phyloP scores from a whole-genome alignment of 23 red algal genomes.

The Gracilariopsis chorda region DNA sequence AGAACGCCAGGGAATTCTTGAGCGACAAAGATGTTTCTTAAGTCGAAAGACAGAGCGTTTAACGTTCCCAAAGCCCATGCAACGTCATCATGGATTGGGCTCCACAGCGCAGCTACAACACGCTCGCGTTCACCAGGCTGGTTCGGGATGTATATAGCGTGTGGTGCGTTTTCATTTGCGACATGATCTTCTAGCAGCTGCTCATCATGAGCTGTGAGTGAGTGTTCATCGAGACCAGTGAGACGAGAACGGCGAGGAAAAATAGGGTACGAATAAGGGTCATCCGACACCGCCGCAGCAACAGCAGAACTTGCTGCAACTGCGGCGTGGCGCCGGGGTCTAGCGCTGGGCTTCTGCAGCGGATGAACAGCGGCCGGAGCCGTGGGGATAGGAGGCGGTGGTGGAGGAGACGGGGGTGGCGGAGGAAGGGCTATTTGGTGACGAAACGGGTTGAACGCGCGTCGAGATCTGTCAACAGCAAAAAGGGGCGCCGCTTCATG shows the following conservation, averaged over 20 bases:
- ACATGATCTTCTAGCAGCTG: constrained; percentile 34
- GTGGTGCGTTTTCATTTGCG: constrained; percentile 14
- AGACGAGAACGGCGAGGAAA: constrained; percentile 26
- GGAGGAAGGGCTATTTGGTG: neutral
- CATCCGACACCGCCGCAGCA: constrained; percentile 19
- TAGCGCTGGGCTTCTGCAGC: constrained; percentile 66
- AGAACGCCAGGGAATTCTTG: constrained; percentile 85
- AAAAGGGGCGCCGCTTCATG: constrained; percentile 26
- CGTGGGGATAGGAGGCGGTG: neutral
- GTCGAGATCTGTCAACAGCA: constrained; percentile 9
- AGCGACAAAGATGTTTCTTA: constrained; percentile 34
- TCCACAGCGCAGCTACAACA: constrained; percentile 74
- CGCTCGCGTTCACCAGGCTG: constrained; percentile 59
- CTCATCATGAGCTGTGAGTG: constrained; percentile 25
- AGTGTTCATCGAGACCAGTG: constrained; percentile 38
- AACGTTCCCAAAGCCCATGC: constrained; percentile 84
- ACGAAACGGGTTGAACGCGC: neutral
- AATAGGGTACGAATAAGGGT: constrained; percentile 31
- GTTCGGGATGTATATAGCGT: constrained; percentile 51
- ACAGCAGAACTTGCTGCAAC: constrained; percentile 19
- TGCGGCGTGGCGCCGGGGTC: constrained; percentile 41
- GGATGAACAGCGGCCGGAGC: constrained; percentile 56
- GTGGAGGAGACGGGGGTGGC: neutral
- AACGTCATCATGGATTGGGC: constrained; percentile 71
- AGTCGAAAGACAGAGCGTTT: constrained; percentile 69